Evolutionary conservation across 176 grass and related monocot species (phyloP), one percentile per base, ranked within the genome.

Genomic region (Ensete glaucum): DNA sequence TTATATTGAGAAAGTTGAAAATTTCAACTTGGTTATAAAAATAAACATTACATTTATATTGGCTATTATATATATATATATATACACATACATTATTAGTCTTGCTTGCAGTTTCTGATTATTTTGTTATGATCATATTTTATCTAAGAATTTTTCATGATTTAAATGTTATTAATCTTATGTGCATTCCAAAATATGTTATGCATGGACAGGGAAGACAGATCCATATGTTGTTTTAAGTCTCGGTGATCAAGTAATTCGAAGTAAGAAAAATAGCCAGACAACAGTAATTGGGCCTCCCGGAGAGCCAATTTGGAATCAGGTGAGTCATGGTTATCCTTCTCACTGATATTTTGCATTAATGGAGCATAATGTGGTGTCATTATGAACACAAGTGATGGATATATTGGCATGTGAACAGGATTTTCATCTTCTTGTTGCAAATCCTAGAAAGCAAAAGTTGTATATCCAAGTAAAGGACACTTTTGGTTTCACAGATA

Each of bases 191-290:
- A 43, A 43, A 43, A 43, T 43, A 43, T 43, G 34, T 52, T 69
- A 57, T 71, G 63, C 43, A 75, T 73, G 62, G 69, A 50, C 84
- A 99, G 95, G 88, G 15, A 94, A 99, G 84, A 99, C 90, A 25
- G 95, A 99, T 81, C 95, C 95, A 77, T 94, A 94, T 22, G 95
- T 94, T 81, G 78, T 83, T 48, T 81, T 99, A 82, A 94, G 73
- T 82, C 78, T 99, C 17, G 90, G 84, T 63, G 90, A 99, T 86
- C 95, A 99, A 84, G 84, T 83, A 3, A 94, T 99, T 83, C 89
- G 88, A 75, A 99, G 95, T 76, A 99, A 99, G 82, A 99, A 93
- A 73, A 99, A 99, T 82, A 94, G 95, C 67, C 90, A 91, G 84
- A 99, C 95, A 76, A 94, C 90, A 21, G 90, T 99, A 21, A 99